Base-by-base conservation (phyloP, 2,329 filamentous ascomycete species). In the Kalaharituber pfeilii region DNA sequence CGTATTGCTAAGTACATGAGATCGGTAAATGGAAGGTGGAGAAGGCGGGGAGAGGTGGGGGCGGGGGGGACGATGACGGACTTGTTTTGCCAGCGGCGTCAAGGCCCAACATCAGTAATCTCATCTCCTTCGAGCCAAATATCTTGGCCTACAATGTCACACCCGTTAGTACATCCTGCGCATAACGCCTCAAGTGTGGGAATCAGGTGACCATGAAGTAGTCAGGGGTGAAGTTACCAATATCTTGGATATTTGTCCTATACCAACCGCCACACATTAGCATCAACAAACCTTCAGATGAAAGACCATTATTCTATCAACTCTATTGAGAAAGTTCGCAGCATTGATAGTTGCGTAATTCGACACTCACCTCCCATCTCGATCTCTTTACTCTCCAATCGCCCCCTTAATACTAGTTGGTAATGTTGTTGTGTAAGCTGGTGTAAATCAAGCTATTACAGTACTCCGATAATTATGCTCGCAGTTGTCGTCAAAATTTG, bases 111-210 rank as follows among this genome's bases (percentile, higher is more conserved):
- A 98, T 98, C 68, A 96, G 75, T 69, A 98, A 82, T 67, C 89
- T 84, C 87, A 96, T 95, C 75, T 96, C 89, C 77, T 94, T 94
- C 63, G 89, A 94, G 72, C 89, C 89, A 75, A 94, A 96, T 75
- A 96, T 86, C 81, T 93, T 94, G 72, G 86, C 85, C 82, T 63
- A 44, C 42, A 11, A 20, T 5, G 13, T 13, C 26, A 24, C 36
- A 39, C n/a, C 22, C 26, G 27, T 59, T 47, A 59, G 57, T 51
- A 54, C 51, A 36, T 45, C 22, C 22, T 33, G 9, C 28, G 15
- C 22, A 24, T 29, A 13, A 44, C 15, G 15, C 33, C 49, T 53
- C n/a, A 52, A 42, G 47, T 51, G 54, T 50, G 33, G 25, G 22
- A n/a, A n/a, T n/a, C n/a, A n/a, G n/a, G n/a, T n/a, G n/a, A n/a